phyloP scores from a whole-genome alignment of 129 eudicot species.

The Artemisia argyi region DNA sequence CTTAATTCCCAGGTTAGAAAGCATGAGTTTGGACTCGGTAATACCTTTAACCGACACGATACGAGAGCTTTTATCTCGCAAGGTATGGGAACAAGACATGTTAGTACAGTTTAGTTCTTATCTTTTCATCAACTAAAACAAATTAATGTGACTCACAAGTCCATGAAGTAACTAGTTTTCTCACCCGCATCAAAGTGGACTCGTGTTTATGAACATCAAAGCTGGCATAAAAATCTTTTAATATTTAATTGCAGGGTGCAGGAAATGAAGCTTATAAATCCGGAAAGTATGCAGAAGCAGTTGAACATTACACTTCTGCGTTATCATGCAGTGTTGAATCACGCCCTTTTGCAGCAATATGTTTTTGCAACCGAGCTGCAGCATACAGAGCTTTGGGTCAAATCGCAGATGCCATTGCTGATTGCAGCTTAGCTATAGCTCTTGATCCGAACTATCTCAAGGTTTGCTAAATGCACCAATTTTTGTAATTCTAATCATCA shows the following conservation, averaged over 20 bases:
- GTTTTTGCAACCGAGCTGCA: constrained; percentile 96
- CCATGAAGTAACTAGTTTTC: not conserved
- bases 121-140: not conserved
- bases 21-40: constrained; percentile 49
- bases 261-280: constrained; percentile 92
- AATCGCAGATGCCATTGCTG: constrained; percentile 84
- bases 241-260: constrained; percentile 50
- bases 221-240: not conserved
- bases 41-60: constrained; percentile 71
- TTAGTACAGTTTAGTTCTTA: not conserved
- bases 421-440: constrained; percentile 91
- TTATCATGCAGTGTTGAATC: constrained; percentile 82
- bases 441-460: constrained; percentile 74
- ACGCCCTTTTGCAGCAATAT: constrained; percentile 85
- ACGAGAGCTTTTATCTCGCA: constrained; percentile 59
- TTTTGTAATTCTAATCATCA: constrained; percentile 8
- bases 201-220: not conserved
- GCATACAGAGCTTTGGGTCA: constrained; percentile 80
- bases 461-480: constrained; percentile 47
- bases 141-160: not conserved
- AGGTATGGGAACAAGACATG: constrained; percentile 45
- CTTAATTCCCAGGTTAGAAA: constrained; percentile 48
- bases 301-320: constrained; percentile 78
- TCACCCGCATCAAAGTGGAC: not conserved
- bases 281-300: constrained; percentile 76